These are phyloP conservation scores for Saccharomycopsis sp. DNA, from an alignment of 805 yeast species.

Conservation along the genomic window DNA sequence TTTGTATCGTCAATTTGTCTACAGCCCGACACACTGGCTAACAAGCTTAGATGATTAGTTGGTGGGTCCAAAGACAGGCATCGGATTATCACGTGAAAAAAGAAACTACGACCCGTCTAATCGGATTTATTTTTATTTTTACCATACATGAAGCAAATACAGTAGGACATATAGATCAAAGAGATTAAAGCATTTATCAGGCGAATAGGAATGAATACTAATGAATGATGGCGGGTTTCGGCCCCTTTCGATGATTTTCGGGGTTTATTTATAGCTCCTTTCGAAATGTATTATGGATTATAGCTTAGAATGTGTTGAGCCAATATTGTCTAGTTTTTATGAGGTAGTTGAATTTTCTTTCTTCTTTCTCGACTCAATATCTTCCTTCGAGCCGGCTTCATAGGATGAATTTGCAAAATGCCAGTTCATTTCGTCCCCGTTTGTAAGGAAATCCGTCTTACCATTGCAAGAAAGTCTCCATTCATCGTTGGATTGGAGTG, in stretches of 20 bases:
- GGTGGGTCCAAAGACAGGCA: too few relatives aligned
- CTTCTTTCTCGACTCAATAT: conserved; percentile 51
- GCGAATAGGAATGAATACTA: too few relatives aligned
- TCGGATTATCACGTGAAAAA: neutral
- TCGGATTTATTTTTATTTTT: neutral
- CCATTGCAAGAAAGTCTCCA: conserved; percentile 77
- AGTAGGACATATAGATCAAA: too few relatives aligned
- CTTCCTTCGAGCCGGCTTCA: conserved; percentile 90
- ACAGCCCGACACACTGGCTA: too few relatives aligned
- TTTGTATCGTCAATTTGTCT: neutral
- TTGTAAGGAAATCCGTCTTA: conserved; percentile 55
- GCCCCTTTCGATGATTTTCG: too few relatives aligned
- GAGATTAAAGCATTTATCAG: too few relatives aligned
- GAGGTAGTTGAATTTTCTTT: conserved; percentile 6
- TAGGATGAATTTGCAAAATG: conserved; percentile 53
- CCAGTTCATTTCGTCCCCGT: conserved; percentile 95
- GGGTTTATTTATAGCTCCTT: too few relatives aligned
- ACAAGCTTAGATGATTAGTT: too few relatives aligned
- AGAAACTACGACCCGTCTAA: neutral
- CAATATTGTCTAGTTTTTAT: neutral
- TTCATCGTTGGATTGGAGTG: conserved; percentile 26
- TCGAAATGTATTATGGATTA: neutral
- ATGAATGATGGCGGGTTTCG: too few relatives aligned
- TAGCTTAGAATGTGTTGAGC: neutral
- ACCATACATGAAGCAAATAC: neutral